Evolutionary conservation across 2,329 filamentous ascomycete genomes (phyloP), one percentile per base, ranked within the genome.

Genomic region (Exophiala lecanii-corni): DNA sequence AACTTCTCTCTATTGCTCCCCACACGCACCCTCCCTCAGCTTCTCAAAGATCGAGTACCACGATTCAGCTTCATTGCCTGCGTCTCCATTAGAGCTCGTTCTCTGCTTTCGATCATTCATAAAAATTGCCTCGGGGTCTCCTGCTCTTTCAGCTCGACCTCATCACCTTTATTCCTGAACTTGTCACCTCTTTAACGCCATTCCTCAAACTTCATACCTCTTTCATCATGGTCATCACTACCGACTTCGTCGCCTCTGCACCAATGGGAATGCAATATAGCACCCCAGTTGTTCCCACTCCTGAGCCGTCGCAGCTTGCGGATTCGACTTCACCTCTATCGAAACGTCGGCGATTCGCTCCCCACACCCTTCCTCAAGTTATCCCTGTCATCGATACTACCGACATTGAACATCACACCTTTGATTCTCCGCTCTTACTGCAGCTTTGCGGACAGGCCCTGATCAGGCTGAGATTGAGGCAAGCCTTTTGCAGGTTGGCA

Each of bases 401-500:
- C 18, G 46, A 55, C 40, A 53, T 50, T 31, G 51, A 50, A 36
- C 19, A 45, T 19, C 51, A 54, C 26, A 49, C 48, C 25, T 54
- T 54, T 20, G 44, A 49, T 36, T 51, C 50, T n/a, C 54, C 53
- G 60, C 9, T 68, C 63, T 5, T 61, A 63, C 50, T 61, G 59
- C 52, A 67, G 42, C 43, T 54, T n/a, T 55, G 51, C 37, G 53
- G 67, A 54, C 50, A 53, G 68, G 67, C 54, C 67, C 35, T 55
- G 64, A 19, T 47, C 60, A 35, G 68, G 66, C 20, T 55, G 51
- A 55, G 33, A 53, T 94, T 21, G 87, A 95, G 65, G 76, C 89
- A 25, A 85, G 85, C 50, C 81, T 97, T n/a, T 73, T 96, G 31
- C 86, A 77, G 57, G 91, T 97, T 52, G 91, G 91, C 57, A 96